Evolutionary conservation across 305 asterid species (phyloP).

Genomic region (Fraxinus dipetala): DNA sequence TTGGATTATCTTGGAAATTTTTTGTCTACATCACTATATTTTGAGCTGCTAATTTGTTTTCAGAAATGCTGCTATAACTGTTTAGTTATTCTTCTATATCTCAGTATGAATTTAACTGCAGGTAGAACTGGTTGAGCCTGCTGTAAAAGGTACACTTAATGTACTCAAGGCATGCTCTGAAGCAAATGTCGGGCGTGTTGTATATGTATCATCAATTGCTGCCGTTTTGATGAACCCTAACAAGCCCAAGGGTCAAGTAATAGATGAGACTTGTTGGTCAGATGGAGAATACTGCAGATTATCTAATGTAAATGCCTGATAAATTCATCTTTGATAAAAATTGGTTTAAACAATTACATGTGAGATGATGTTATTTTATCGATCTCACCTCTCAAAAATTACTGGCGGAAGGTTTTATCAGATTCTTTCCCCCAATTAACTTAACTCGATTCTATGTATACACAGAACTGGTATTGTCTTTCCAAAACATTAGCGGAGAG

Average conservation of each 20-base stretch:
- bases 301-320: conserved; percentile 40
- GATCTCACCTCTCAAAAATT: not conserved
- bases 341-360: not conserved
- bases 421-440: not conserved
- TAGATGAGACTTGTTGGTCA: conserved; percentile 79
- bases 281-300: conserved; percentile 64
- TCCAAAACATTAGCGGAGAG: conserved; percentile 70
- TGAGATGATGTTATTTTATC: not conserved
- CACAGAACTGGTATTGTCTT: conserved; percentile 72
- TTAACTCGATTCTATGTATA: conserved; percentile 9
- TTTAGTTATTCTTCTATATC: not conserved
- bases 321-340: not conserved
- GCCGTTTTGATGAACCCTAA: conserved; percentile 55
- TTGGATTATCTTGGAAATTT: not conserved
- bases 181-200: conserved; percentile 53
- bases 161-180: conserved; percentile 73
- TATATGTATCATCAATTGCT: conserved; percentile 57
- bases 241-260: conserved; percentile 48
- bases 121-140: conserved; percentile 76
- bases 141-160: conserved; percentile 62
- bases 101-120: conserved; percentile 29
- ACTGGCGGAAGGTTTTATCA: not conserved
- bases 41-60: not conserved
- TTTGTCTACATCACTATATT: not conserved
- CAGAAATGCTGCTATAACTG: not conserved